phyloP scores from a whole-genome alignment of 2,329 filamentous ascomycete genomes.

The Pseudonectria buxi region DNA sequence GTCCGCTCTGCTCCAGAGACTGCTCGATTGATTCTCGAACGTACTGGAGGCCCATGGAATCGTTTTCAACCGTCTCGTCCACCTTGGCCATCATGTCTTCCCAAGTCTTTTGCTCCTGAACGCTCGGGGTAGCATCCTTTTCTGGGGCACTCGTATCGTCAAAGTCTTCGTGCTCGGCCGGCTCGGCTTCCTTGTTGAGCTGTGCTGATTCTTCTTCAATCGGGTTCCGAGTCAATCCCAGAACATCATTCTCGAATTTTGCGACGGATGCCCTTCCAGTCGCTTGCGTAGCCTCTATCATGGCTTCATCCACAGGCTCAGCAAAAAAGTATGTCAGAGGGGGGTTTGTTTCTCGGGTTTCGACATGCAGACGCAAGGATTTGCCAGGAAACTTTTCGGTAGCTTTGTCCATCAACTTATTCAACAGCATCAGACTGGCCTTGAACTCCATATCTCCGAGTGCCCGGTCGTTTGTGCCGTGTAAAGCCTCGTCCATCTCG shows the following conservation, averaged over 20 bases:
- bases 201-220: constrained; percentile 16
- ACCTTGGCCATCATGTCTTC: constrained; percentile 48
- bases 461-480: constrained; percentile 59
- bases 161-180: constrained; percentile 14
- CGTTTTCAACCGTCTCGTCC: constrained; percentile 51
- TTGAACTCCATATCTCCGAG: constrained; percentile 84
- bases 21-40: constrained; percentile 49
- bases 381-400: constrained; percentile 67
- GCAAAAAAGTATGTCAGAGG: constrained; percentile 85
- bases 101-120: constrained; percentile 39
- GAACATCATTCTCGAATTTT: constrained; percentile 58
- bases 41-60: constrained; percentile 44
- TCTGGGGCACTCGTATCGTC: constrained; percentile 9
- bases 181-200: constrained; percentile 9
- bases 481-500: constrained; percentile 88
- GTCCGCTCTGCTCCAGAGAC: constrained; percentile 47
- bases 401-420: constrained; percentile 70
- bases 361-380: constrained; percentile 74
- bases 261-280: constrained; percentile 58
- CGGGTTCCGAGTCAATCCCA: constrained; percentile 39
- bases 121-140: constrained; percentile 11
- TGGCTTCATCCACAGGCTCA: constrained; percentile 71
- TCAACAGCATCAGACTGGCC: constrained; percentile 70
- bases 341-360: constrained; percentile 55
- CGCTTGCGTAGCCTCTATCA: constrained; percentile 64